Evolutionary conservation across 2,329 filamentous ascomycete genomes (phyloP), one percentile per base, ranked within the genome.

Genomic region (Aspergillus niger): DNA sequence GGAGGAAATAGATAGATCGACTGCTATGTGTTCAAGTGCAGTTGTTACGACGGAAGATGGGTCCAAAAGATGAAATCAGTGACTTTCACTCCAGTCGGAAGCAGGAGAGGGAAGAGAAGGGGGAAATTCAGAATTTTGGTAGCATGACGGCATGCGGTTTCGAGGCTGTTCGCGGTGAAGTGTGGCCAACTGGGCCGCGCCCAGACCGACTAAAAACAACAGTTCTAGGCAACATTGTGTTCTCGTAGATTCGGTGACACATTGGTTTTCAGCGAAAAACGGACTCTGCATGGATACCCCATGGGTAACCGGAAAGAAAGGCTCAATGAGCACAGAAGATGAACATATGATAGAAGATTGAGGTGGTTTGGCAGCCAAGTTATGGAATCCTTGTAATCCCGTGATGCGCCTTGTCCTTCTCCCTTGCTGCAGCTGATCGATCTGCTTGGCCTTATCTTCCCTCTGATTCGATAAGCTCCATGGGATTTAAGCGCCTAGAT

Each of bases 91-190:
- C 26, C n/a, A 8, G 39, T 32, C 15, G 17, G 8, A n/a, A 30
- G n/a, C 26, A 47, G 24, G 43, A 44, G 24, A 22, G 20, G 20
- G 28, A 26, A 26, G 41, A 36, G 43, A 10, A 56, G 38, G 39
- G n/a, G 36, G 11, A 36, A 11, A 36, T 36, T 5, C 32, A 30
- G 15, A 51, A 20, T 47, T 44, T 41, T n/a, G 30, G 15, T 32
- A 50, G 11, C 54, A 59, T 61, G 47, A 63, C 61, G 47, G 59
- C 55, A 61, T 53, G 55, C 48, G 49, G 43, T 13, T 20, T n/a
- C n/a, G 26, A 39, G 39, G 41, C 57, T 54, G 39, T 43, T 43
- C 49, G 20, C 57, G 43, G 38, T 47, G 39, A 20, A 39, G 24
- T 26, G 53, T 59, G 38, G 36, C 26, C 57, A 54, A 54, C 43